Evolutionary conservation across 345 rosid species (phyloP).

Genomic region (Murraya paniculata): DNA sequence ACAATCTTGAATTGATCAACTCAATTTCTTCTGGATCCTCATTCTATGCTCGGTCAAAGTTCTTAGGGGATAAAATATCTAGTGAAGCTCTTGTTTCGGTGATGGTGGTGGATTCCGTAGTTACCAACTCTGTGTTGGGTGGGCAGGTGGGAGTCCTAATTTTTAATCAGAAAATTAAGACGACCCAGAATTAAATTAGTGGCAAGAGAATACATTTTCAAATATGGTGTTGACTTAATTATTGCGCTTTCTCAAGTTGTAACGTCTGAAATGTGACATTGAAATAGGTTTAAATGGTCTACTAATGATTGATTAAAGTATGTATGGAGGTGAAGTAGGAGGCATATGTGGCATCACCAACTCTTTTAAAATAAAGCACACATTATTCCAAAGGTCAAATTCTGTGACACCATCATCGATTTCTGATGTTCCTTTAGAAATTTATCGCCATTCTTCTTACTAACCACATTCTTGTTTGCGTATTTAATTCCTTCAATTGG

Average conservation of each 20-base stretch:
- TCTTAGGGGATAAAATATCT: neutral
- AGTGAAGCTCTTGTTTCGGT: neutral
- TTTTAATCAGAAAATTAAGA: neutral
- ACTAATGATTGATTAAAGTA: slow-evolving; percentile 24
- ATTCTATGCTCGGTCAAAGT: too few species aligned
- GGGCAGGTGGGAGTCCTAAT: neutral
- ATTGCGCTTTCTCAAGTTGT: neutral
- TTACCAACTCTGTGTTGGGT: slow-evolving; percentile 17
- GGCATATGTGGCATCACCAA: slow-evolving; percentile 18
- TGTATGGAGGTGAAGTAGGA: slow-evolving; percentile 25
- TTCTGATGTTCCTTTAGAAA: neutral
- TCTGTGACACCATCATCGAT: slow-evolving; percentile 27
- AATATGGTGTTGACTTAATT: slow-evolving; percentile 12
- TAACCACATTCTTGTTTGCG: neutral
- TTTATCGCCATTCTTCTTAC: neutral
- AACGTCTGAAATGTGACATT: neutral
- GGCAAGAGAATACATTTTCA: neutral
- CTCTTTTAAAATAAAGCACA: slow-evolving; percentile 9
- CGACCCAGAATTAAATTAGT: neutral
- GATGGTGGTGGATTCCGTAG: slow-evolving; percentile 16
- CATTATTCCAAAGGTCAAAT: slow-evolving; percentile 26
- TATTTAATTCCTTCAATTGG: neutral
- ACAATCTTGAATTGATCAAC: too few species aligned
- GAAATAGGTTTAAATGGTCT: neutral
- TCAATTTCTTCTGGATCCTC: neutral